Base-by-base conservation (phyloP, 306 rosid species). In the Abrus precatorius region DNA sequence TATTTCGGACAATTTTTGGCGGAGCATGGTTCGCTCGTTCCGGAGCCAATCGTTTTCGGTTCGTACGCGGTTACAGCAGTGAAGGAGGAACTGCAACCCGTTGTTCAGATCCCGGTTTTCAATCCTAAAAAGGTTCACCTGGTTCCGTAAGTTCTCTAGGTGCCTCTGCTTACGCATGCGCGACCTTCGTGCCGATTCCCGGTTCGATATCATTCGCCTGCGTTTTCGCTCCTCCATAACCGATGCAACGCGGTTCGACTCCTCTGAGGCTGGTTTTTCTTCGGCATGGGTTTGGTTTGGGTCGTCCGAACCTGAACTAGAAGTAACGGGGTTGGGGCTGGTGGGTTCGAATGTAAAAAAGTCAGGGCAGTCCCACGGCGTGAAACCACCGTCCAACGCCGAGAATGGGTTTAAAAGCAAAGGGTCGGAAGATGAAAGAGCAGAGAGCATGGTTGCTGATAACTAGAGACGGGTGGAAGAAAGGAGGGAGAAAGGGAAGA, bases 121-220 rank as follows among this genome's bases (percentile, higher is more conserved):
- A 33, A 81, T 32, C 63, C 87, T 84, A 70, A 90, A 87, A 86
- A 74, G 79, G 92, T 82, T 95, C 89, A 81, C 70, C 91, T 87
- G 89, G 88, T 77, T 92, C 90, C 94, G 79, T 84, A 93, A 77
- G 83, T 93, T 92, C 80, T 95, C 97, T 77, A 93, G 60, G 60
- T 92, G 98, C 83, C 89, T 88, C 78, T 95, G 94, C 85, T 93
- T 95, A 6, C 99, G 86, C 94, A 90, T 80, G n/a, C 99, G 88
- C 3, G 99, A 95, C 75, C 99, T 87, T 80, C 97, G 75, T 7
- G 99, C 99, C 5, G 99, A 95, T 72, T 95, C 97, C 83, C 99
- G 88, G 91, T 93, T 95, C 54, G 98, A 95, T 80, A 87, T 79
- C 98, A 90, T 95, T 77, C 99, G 85, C 50, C 97, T 83, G 52